A percentile compares a stretch with the other conserved stretches of the same genome.
These are phyloP conservation scores for Cordyceps javanica DNA, from an alignment of 2,329 filamentous ascomycete genomes.

Conservation along the genomic window DNA sequence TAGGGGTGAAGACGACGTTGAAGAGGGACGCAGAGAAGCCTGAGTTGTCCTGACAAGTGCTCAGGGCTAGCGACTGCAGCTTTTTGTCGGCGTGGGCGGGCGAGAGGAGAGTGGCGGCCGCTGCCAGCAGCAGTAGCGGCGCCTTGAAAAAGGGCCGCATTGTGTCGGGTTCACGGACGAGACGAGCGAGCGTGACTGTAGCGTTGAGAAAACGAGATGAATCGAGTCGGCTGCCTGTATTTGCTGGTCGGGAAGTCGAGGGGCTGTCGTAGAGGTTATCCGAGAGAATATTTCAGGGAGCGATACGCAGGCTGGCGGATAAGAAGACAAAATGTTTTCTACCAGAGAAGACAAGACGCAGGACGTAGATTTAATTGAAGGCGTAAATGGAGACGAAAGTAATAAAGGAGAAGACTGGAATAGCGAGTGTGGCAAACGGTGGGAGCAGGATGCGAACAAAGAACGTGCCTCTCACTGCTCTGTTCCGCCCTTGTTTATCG, in stretches of 20 bases:
- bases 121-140: constrained; percentile 40
- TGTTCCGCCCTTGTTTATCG: neutral
- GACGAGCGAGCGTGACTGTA: neutral
- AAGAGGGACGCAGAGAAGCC: constrained; percentile 85
- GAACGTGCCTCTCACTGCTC: neutral
- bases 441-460: neutral
- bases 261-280: neutral
- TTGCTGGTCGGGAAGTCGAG: neutral
- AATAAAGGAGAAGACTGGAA: constrained; percentile 14
- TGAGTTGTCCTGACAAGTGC: constrained; percentile 76
- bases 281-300: neutral
- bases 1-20: constrained; percentile 73
- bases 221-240: neutral
- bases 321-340: constrained; percentile 2
- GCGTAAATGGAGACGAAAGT: constrained; percentile 6
- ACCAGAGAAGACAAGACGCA: constrained; percentile 10
- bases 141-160: constrained; percentile 44
- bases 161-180: neutral
- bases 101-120: constrained; percentile 36
- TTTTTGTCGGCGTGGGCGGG: constrained; percentile 55
- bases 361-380: neutral
- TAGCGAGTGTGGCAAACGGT: constrained; percentile 7
- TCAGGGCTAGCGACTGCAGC: constrained; percentile 77
- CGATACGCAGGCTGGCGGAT: neutral
- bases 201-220: neutral